Evolutionary conservation across 768 basidiomycete genomes (phyloP), one percentile per base, ranked within the genome.

Genomic region (Russula foetens): DNA sequence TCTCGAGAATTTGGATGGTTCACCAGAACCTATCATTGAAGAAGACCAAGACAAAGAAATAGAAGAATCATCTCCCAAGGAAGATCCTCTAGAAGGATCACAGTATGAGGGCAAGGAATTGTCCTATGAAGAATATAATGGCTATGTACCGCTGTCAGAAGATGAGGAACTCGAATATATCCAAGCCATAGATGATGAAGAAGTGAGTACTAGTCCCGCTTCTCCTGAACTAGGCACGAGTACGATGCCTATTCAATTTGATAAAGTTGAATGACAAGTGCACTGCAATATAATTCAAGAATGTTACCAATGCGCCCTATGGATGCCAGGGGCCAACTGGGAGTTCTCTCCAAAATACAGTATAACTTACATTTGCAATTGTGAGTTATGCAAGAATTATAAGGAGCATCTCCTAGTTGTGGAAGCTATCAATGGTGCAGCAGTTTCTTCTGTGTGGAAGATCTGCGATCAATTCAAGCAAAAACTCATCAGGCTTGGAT

Each of bases 131-230:
- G 49, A 50, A 15, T 50, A 35, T 21, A 33, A 50, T n/a, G n/a
- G 49, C 1, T 50, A 50, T 14, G 49, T 6, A n/a, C 4, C 12
- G n/a, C 49, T n/a, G n/a, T 50, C 49, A 2, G 49, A 50, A 21
- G 49, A 50, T 5, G 31, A 33, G 0, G 49, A 35, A 1, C 33
- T n/a, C 1, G 44, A 44, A 11, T 44, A 44, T 12, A 35, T 35
- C 2, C 35, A 12, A 12, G 35, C 35, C 2, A 35, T 35, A 12
- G 44, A 44, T 7, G 44, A n/a, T 7, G 44, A 44, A 6, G 6
- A 2, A 1, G 8, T n/a, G n/a, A n/a, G 5, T 21, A 11, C 17
- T 1, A 3, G 3, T 3, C 6, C n/a, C 1, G 1, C 7, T n/a
- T n/a, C n/a, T n/a, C n/a, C n/a, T n/a, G n/a, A n/a, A n/a, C n/a